Base-by-base conservation (phyloP, 148 eudicot species). In the Tetragonia tetragonoides region DNA sequence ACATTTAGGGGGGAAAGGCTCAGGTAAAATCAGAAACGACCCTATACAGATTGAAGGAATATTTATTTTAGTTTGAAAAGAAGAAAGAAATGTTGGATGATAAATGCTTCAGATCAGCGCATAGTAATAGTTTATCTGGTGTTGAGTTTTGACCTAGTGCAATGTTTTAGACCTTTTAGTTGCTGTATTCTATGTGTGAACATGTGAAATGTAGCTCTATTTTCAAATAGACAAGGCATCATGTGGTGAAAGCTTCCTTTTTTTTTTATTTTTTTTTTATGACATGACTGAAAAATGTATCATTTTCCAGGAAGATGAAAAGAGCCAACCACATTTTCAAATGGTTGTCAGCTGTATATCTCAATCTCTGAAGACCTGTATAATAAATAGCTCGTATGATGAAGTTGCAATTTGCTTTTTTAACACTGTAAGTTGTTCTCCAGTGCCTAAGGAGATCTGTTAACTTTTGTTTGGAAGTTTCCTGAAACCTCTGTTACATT, bases 331-430 rank as follows among this genome's bases (percentile, higher is more conserved):
- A 77, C 97, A 91, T 82, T 95, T 95, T 85, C 90, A 93, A 56
- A 81, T 88, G 78, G 87, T 90, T 81, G 72, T 90, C 57, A 89
- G 87, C 77, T 91, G 94, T 77, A 91, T 95, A 64, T 87, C 93
- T 39, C 87, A 88, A 77, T 82, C 97, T 23, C 70, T 95, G 86
- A 95, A 88, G 90, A 89, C 88, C 69, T 94, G 89, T 82, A 95
- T 93, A 61, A 95, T 95, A 62, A 95, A 88, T 81, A 87, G 86
- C 75, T 90, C 97, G 64, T 85, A 95, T 71, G 99, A 93, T 72
- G 99, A 95, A 87, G 88, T 95, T 80, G 87, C 93, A 39, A 83
- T 95, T 61, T 93, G 97, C 83, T 95, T 95, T 88, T 95, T 90
- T 83, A 95, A 95, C 81, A 91, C 99, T 66, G 98, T 95, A 87